Percentiles rank a stretch among this genome's conserved stretches.
phyloP scores from a whole-genome alignment of 805 yeast species.

The Wickerhamomyces sydowiorum region DNA sequence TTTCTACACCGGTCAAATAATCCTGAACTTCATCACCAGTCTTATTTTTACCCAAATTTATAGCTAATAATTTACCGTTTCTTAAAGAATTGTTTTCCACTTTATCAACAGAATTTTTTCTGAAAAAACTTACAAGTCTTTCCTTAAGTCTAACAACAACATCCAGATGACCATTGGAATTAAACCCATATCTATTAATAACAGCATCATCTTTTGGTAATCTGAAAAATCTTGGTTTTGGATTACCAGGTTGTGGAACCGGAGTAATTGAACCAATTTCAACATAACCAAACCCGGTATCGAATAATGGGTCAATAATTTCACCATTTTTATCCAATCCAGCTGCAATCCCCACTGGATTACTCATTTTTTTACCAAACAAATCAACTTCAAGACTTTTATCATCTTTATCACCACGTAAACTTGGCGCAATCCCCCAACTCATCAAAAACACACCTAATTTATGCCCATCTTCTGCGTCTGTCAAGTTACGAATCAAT shows the following conservation, averaged over 20 bases:
- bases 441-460: slow-evolving; percentile 68
- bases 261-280: slow-evolving; percentile 95
- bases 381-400: slow-evolving; percentile 51
- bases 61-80: slow-evolving; percentile 62
- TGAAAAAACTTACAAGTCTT: slow-evolving; percentile 43
- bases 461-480: slow-evolving; percentile 83
- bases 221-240: slow-evolving; percentile 88
- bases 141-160: slow-evolving; percentile 64
- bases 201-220: slow-evolving; percentile 83
- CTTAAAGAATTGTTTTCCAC: slow-evolving; percentile 43
- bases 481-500: slow-evolving; percentile 56
- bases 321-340: slow-evolving; percentile 94
- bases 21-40: slow-evolving; percentile 86
- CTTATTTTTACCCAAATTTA: slow-evolving; percentile 91
- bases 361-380: slow-evolving; percentile 57
- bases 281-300: slow-evolving; percentile 80
- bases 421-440: slow-evolving; percentile 59
- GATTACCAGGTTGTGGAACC: slow-evolving; percentile 89
- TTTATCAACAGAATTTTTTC: slow-evolving; percentile 17
- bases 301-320: slow-evolving; percentile 75
- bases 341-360: slow-evolving; percentile 92
- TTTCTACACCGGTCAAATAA: slow-evolving; percentile 76
- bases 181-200: slow-evolving; percentile 92
- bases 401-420: slow-evolving; percentile 48
- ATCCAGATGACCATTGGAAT: slow-evolving; percentile 78